These are phyloP conservation scores for Dorcoceras hygrometricum DNA, from an alignment of 257 asterid genomes.

Conservation along the genomic window DNA sequence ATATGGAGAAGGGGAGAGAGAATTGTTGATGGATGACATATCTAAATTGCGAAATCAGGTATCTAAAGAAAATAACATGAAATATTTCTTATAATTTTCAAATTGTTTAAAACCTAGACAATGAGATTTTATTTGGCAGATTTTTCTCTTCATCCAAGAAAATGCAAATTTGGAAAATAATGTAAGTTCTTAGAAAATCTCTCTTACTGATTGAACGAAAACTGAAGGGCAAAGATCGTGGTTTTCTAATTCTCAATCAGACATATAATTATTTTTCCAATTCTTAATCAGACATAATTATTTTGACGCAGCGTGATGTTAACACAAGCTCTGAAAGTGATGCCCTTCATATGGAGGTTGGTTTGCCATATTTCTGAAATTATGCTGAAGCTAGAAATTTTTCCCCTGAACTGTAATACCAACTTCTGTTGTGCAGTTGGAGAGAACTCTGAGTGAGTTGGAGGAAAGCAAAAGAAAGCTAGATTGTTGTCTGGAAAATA, in stretches of 20 bases:
- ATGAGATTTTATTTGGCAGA: slow-evolving; percentile 41
- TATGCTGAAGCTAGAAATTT: neutral
- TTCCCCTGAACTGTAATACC: slow-evolving; percentile 20
- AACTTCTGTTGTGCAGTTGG: slow-evolving; percentile 45
- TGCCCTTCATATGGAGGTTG: slow-evolving; percentile 59
- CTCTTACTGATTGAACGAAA: slow-evolving; percentile 15
- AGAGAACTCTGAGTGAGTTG: slow-evolving; percentile 55
- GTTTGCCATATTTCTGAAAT: slow-evolving; percentile 25
- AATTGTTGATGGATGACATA: slow-evolving; percentile 68
- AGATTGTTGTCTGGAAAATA: slow-evolving; percentile 57
- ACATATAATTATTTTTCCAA: slow-evolving; percentile 19
- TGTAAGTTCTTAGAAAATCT: slow-evolving; percentile 30
- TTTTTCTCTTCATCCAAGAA: slow-evolving; percentile 54
- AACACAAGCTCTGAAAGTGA: slow-evolving; percentile 35
- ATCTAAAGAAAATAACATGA: slow-evolving; percentile 14
- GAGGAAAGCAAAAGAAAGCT: slow-evolving; percentile 65
- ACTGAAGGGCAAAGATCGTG: neutral
- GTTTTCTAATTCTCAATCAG: slow-evolving; percentile 20
- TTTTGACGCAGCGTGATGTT: slow-evolving; percentile 44
- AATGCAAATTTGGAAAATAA: slow-evolving; percentile 38
- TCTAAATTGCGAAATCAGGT: slow-evolving; percentile 86
- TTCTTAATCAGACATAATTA: slow-evolving; percentile 21
- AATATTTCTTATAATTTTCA: slow-evolving; percentile 12
- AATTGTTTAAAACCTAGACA: slow-evolving; percentile 11
- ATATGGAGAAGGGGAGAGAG: slow-evolving; percentile 95